Conservation (phyloP, 371 early-diverging fungal species). For the Haplosporangium sp. region DNA sequence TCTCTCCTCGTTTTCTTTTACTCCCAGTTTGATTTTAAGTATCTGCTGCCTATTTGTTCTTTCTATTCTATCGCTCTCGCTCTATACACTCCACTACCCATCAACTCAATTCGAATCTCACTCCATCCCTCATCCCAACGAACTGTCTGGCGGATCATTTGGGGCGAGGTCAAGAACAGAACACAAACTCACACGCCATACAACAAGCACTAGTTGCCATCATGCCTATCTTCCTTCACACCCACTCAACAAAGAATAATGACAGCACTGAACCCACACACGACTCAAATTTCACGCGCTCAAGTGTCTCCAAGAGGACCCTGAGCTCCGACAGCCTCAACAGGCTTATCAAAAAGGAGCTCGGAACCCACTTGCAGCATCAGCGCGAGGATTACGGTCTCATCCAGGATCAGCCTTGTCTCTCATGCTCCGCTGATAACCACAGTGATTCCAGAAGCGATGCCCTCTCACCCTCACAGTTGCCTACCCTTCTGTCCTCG, state of each 20-base stretch:
- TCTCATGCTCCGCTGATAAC: conserved; percentile 25
- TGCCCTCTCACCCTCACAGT: conserved; percentile 8
- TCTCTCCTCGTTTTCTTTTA: background rate
- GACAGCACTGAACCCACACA: conserved; percentile 8
- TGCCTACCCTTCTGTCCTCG: background rate
- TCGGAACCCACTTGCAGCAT: conserved; percentile 10
- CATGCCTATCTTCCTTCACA: conserved; percentile 26
- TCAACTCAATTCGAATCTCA: background rate
- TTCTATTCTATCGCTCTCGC: background rate
- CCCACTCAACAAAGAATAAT: conserved; percentile 1
- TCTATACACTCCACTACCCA: background rate
- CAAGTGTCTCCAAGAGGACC: conserved; percentile 17
- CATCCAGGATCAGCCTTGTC: conserved; percentile 3
- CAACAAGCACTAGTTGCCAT: conserved; percentile 3
- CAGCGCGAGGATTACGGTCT: background rate
- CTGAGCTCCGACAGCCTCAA: conserved; percentile 17
- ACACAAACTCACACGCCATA: background rate
- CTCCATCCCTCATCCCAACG: background rate
- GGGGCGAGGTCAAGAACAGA: too few species aligned
- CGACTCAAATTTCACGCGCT: conserved; percentile 2
- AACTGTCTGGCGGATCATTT: too few species aligned
- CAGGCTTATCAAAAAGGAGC: conserved; percentile 28
- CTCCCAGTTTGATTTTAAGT: background rate
- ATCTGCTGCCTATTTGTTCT: too few species aligned
- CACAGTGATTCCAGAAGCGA: too few species aligned